Base-by-base conservation (phyloP, 495 filamentous ascomycete genomes). In the Penicillium subrubescens region DNA sequence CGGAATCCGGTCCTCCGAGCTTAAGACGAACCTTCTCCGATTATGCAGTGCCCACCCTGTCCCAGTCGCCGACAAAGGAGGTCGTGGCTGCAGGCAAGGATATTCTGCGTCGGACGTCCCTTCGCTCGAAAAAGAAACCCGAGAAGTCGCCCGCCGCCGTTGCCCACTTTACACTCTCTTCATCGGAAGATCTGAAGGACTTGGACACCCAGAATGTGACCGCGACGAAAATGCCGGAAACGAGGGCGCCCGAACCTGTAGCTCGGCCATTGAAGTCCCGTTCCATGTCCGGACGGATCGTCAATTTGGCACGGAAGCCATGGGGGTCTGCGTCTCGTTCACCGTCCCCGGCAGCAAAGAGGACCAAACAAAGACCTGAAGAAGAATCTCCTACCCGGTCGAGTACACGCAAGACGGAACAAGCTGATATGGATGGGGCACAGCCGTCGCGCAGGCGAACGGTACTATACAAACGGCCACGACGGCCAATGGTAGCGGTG, bases 271-370 rank as follows among this genome's bases (percentile, higher is more conserved):
- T 79, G 1, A 84, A 82, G 60, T 67, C 73, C 27, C 79, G 79
- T 48, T 80, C 82, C 5, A 84, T 89, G 69, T 88, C 88, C 6
- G 88, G 87, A 46, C 85, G 88, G 31, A 82, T 92, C 69, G 84
- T 87, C 62, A 87, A 80, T 62, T 83, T 92, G 66, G 87, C 89
- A 14, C 85, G 84, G 64, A 86, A 85, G 70, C 87, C 89, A 50
- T 92, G 90, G 89, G 84, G 75, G 48, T 89, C 89, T 23, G 80
- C 83, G 11, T 88, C 87, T 35, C 80, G 85, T 51, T 88, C 89
- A 7, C 86, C 87, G 5, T 89, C 86, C 23, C 87, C 89, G 15
- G 77, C 77, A 17, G 72, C 77, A 2, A 82, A 79, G 63, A 71
- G 70, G 48, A 55, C 70, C 10, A 76, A 81, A 68, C 68, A 75